Evolutionary conservation across 2,329 filamentous ascomycete species (phyloP).

Genomic region (Neonectria ditissima): DNA sequence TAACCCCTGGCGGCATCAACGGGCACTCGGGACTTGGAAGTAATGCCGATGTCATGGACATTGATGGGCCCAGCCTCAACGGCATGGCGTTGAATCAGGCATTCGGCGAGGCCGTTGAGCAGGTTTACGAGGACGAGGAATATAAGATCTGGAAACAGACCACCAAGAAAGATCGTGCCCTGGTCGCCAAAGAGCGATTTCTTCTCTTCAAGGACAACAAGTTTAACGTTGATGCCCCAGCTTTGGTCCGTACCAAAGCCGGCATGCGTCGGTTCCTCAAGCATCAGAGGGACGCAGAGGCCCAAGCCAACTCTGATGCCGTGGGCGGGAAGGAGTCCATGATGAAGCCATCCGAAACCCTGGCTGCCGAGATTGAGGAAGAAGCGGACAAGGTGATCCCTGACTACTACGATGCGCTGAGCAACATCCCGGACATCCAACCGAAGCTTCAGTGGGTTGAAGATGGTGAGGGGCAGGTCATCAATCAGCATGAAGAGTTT

Average conservation of each 20-base stretch:
- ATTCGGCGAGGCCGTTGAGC: constrained; percentile 75
- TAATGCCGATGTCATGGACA: constrained; percentile 87
- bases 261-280: constrained; percentile 91
- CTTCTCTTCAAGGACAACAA: constrained; percentile 87
- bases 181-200: constrained; percentile 86
- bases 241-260: constrained; percentile 83
- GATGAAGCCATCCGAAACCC: constrained; percentile 73
- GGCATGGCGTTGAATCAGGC: constrained; percentile 73
- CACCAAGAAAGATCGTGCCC: constrained; percentile 93
- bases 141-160: constrained; percentile 99
- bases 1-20: constrained; percentile 80
- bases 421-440: constrained; percentile 85
- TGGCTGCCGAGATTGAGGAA: constrained; percentile 95
- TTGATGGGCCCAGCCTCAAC: constrained; percentile 80
- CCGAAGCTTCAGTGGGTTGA: constrained; percentile 86
- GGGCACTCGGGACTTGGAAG: constrained; percentile 75
- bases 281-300: constrained; percentile 77
- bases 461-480: constrained; percentile 87
- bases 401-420: constrained; percentile 93
- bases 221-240: constrained; percentile 88
- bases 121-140: constrained; percentile 89
- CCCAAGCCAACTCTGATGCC: constrained; percentile 52
- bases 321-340: constrained; percentile 59
- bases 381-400: constrained; percentile 87
- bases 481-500: constrained; percentile 89